Conservation (phyloP, 148 eudicot genomes). For the Rhododendron simsii region DNA sequence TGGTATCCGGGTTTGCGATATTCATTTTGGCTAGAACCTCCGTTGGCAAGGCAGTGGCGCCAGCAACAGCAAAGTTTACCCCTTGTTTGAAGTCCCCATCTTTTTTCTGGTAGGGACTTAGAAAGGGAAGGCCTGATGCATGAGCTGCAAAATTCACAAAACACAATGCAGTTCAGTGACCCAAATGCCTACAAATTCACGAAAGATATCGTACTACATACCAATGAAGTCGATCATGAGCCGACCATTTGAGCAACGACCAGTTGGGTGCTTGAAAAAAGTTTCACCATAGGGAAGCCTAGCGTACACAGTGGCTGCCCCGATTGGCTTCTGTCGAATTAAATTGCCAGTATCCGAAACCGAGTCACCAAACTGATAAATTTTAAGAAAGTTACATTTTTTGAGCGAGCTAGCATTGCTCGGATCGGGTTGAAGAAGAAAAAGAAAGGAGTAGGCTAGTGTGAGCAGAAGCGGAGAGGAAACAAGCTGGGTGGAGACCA, state of each 20-base stretch:
- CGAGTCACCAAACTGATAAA: background rate
- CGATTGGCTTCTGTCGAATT: background rate
- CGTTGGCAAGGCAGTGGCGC: background rate
- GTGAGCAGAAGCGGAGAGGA: background rate
- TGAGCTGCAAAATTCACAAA: background rate
- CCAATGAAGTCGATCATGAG: background rate
- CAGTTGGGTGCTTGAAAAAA: background rate
- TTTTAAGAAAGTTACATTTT: background rate
- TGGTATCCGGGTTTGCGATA: background rate
- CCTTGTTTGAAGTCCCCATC: background rate
- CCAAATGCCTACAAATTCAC: too few relatives aligned
- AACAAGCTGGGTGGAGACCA: background rate
- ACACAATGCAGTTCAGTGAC: background rate
- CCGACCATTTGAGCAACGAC: background rate
- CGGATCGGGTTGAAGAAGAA: background rate
- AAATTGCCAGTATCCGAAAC: background rate
- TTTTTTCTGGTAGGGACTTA: background rate
- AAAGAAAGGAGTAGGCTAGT: background rate
- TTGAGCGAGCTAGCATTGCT: background rate
- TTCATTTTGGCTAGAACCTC: background rate
- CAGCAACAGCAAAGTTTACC: background rate
- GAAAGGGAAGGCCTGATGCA: background rate
- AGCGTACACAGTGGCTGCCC: background rate
- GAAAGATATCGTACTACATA: background rate
- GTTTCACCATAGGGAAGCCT: background rate